A percentile compares a stretch with the other conserved stretches of the same genome.
phyloP scores from a whole-genome alignment of 257 asterid genomes.

The Solanum lycopersicoides region DNA sequence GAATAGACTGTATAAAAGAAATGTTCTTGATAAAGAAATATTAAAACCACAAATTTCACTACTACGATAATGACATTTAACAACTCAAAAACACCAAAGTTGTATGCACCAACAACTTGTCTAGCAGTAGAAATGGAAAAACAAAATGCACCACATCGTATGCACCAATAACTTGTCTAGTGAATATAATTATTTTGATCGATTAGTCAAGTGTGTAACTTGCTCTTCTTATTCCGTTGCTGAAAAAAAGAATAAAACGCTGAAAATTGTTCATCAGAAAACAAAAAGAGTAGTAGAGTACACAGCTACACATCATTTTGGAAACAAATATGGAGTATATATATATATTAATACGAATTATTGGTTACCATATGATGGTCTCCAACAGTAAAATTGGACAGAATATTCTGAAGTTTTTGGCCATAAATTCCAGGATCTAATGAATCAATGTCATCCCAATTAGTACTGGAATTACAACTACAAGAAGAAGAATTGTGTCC shows the following conservation, averaged over 20 bases:
- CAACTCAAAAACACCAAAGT: too few species aligned
- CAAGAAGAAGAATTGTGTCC: not conserved
- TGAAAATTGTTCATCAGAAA: not conserved
- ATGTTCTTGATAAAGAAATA: not conserved
- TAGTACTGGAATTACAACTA: not conserved
- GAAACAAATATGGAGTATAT: not conserved
- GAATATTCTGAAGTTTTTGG: slow-evolving; percentile 5
- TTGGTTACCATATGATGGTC: not conserved
- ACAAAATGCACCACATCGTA: not conserved
- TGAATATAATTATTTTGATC: not conserved
- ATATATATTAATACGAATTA: not conserved
- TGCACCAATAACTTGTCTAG: not conserved
- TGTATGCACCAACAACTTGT: not conserved
- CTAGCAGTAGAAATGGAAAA: not conserved
- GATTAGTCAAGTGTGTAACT: not conserved
- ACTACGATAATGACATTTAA: too few species aligned
- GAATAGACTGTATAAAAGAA: too few species aligned
- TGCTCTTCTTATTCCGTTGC: not conserved
- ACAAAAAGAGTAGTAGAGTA: not conserved
- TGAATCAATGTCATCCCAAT: slow-evolving; percentile 27
- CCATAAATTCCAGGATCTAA: slow-evolving; percentile 24
- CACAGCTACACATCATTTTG: not conserved
- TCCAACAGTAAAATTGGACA: slow-evolving; percentile 6
- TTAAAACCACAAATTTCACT: too few species aligned
- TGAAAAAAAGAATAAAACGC: not conserved